A percentile compares a stretch with the other conserved stretches of the same genome.
Evolutionary conservation across 257 asterid genomes (phyloP).

Genomic region (Solanum appendiculatum): DNA sequence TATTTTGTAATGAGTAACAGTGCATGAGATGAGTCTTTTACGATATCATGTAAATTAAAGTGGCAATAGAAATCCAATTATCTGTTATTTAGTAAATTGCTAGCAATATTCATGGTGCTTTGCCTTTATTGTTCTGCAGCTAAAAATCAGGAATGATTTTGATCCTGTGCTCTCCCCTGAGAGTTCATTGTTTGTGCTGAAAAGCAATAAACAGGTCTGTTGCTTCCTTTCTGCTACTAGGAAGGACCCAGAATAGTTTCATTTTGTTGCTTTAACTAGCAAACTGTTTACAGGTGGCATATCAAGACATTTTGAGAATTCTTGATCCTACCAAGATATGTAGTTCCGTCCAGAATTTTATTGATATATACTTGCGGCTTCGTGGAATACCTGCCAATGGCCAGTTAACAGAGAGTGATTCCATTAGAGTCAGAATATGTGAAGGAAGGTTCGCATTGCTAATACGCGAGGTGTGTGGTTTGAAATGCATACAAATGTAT

Average conservation of each 20-base stretch:
- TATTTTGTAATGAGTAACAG: background rate
- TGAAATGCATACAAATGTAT: background rate
- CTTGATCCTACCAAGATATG: constrained; percentile 89
- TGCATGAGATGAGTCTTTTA: background rate
- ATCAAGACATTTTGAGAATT: constrained; percentile 79
- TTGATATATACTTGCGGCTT: constrained; percentile 69
- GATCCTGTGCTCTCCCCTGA: constrained; percentile 99
- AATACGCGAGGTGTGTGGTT: constrained; percentile 77
- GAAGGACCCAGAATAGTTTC: background rate
- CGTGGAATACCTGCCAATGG: constrained; percentile 80
- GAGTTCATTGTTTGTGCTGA: constrained; percentile 90
- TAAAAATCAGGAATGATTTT: constrained; percentile 94
- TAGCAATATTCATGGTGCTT: background rate
- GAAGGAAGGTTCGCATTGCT: constrained; percentile 95
- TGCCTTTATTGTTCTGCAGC: constrained; percentile 43
- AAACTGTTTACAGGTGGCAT: constrained; percentile 56
- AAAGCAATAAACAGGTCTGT: constrained; percentile 84
- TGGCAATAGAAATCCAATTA: background rate
- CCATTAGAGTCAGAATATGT: constrained; percentile 90
- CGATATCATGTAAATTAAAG: background rate
- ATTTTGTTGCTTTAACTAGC: background rate
- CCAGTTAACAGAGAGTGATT: constrained; percentile 76
- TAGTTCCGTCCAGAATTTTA: constrained; percentile 92
- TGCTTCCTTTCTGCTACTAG: constrained; percentile 1
- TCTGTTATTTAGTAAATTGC: background rate